Conservation (phyloP, 371 early-diverging fungal genomes). For the Circinella umbellata region DNA sequence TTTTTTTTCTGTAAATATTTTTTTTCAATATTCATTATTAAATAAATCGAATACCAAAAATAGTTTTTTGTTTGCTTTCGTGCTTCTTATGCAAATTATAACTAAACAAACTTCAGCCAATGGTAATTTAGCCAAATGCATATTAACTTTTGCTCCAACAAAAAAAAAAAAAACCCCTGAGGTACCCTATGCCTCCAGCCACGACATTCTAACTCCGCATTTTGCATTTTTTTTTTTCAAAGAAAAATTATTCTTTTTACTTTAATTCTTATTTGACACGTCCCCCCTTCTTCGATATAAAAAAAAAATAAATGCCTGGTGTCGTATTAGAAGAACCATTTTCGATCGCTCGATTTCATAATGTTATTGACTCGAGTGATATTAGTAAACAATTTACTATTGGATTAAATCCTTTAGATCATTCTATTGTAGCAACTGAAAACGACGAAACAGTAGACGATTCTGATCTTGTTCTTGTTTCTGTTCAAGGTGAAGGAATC, state of each 20-base stretch:
- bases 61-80: too few species aligned
- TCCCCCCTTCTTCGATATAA: not conserved
- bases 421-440: constrained; percentile 16
- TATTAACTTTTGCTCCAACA: too few species aligned
- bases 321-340: constrained; percentile 65
- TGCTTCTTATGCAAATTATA: too few species aligned
- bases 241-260: not conserved
- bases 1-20: too few species aligned
- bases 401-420: constrained; percentile 31
- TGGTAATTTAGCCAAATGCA: too few species aligned
- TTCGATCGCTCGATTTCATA: constrained; percentile 60
- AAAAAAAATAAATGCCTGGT: constrained; percentile 48
- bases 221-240: not conserved
- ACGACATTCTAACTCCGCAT: not conserved
- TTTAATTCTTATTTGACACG: not conserved
- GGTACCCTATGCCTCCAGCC: not conserved
- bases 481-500: constrained; percentile 65
- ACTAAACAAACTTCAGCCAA: too few species aligned
- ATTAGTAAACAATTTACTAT: constrained; percentile 41
- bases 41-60: too few species aligned
- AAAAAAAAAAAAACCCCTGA: too few species aligned
- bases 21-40: too few species aligned
- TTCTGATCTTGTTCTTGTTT: constrained; percentile 50
- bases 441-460: constrained; percentile 26
- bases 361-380: constrained; percentile 34